Base-by-base conservation (phyloP, 1,284 basidiomycete species). In the Violaceomyces palustris region DNA sequence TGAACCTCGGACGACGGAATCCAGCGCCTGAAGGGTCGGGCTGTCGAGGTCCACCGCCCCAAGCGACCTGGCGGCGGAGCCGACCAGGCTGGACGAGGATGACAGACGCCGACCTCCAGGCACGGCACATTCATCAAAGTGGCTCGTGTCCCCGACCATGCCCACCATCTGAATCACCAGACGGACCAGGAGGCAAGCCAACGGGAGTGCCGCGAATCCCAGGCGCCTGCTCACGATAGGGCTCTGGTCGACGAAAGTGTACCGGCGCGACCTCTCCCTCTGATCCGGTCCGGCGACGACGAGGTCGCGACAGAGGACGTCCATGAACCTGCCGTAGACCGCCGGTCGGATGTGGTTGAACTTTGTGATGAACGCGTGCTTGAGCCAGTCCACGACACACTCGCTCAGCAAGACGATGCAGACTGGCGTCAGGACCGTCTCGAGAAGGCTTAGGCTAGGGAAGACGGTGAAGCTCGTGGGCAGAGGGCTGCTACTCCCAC, bases 281-380 rank as follows among this genome's bases (percentile, higher is more conserved):
- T 39, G 42, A 1, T 39, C 51, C 0, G 82, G 81, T 44, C 86
- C 88, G 29, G 83, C 88, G 40, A 85, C 85, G 1, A 92, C 81
- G 10, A 98, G 80, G 72, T 99, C 94, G 32, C 88, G 85, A 66
- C 93, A 97, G 0, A 99, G 80, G 1, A 99, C 88, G 67, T 99
- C 94, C 10, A 86, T 89, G 75, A 91, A 99, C 10, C 94, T 81
- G 50, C 91, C 91, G 62, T 98, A 99, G 1, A 97, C 88, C 0
- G 86, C 87, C 0, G 92, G 90, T 1, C 93, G 83, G 42, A 99
- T 92, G 48, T 75, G 74, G 35, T 81, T 81, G 74, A 97, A 97
- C 75, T 98, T 98, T 42, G 92, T 93, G 67, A 99, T 97, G 76
- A 98, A 99, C 1, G 93, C 93, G 69, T 99, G 94, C 71, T 99